Conservation (phyloP, 2,329 filamentous ascomycete species). For the Botryosphaeria dothidea region DNA sequence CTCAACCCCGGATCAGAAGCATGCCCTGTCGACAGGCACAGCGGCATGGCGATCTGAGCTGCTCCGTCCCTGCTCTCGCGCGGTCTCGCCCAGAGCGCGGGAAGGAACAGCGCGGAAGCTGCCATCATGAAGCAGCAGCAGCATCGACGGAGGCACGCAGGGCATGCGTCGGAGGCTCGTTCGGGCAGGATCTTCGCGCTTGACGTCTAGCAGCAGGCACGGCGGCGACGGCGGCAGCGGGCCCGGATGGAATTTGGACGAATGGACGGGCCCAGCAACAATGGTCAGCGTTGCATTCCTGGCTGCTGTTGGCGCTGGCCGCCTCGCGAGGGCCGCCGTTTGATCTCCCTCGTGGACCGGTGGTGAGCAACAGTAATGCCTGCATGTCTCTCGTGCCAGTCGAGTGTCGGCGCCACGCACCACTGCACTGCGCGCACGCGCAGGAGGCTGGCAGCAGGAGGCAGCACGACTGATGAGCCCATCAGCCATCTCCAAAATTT, state of each 20-base stretch:
- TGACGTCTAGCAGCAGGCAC: neutral
- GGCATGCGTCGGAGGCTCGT: neutral
- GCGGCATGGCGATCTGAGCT: conserved; percentile 7
- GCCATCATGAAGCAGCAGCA: neutral
- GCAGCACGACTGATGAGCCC: neutral
- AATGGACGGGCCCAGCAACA: neutral
- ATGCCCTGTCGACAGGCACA: conserved; percentile 4
- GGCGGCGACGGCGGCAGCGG: conserved; percentile 1
- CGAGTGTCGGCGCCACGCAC: neutral
- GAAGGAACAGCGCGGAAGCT: neutral
- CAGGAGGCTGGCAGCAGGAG: neutral
- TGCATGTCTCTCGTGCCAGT: neutral
- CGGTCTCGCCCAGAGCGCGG: conserved; percentile 1
- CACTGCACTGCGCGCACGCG: neutral
- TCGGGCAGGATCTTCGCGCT: conserved; percentile 7
- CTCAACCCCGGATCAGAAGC: neutral
- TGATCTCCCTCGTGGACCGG: neutral
- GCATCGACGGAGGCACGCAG: neutral
- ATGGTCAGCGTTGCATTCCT: conserved; percentile 10
- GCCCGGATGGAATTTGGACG: neutral
- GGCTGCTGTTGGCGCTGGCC: neutral
- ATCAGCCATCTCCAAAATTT: conserved; percentile 1
- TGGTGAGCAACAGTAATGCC: neutral
- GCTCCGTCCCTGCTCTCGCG: neutral
- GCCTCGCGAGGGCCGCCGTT: neutral